Evolutionary conservation across 306 rosid species (phyloP), one percentile per base, ranked within the genome.

Genomic region (Sindora glabra): DNA sequence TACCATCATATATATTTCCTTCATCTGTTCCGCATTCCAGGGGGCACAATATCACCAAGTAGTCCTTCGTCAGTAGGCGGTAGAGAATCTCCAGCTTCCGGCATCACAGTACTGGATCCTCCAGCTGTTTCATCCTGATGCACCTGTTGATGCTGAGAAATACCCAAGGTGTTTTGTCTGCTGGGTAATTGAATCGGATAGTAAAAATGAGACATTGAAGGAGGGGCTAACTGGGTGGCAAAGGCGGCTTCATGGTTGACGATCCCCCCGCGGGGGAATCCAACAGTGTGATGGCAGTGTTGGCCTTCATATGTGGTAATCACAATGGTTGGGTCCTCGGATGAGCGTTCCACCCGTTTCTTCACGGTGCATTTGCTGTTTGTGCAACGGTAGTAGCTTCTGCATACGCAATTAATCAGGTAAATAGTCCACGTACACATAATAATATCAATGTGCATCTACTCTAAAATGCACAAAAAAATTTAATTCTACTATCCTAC

Each of bases 311-410:
- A 94, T 15, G 99, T 94, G 1, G 99, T 94, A 17, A 94, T 86
- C 30, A 94, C 99, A 19, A 70, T 68, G 0, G 85, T 73, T 23
- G 94, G 84, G 53, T 94, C 99, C 40, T 94, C 94, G 0, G 79
- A 86, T 2, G 97, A 94, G 1, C 99, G 90, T 38, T 94, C 99
- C 11, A 94, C 99, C 51, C 99, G 79, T 75, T 94, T 94, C 84
- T 94, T 94, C 65, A 94, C 99, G 0, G 81, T 86, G 87, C 99
- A 94, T 79, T 89, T 94, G 79, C 89, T 84, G 70, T 94, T 94
- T 58, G 99, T 94, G 83, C 99, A 94, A 18, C 99, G 88, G 52
- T 94, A 94, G 77, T 94, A 94, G 81, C 99, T 89, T 81, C 99
- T 90, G 89, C 26, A 37, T 29, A 4, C 2, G 8, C 2, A n/a